These are phyloP conservation scores for Naegleria fowleri DNA, from an alignment of 208 protist genomes.

Conservation along the genomic window DNA sequence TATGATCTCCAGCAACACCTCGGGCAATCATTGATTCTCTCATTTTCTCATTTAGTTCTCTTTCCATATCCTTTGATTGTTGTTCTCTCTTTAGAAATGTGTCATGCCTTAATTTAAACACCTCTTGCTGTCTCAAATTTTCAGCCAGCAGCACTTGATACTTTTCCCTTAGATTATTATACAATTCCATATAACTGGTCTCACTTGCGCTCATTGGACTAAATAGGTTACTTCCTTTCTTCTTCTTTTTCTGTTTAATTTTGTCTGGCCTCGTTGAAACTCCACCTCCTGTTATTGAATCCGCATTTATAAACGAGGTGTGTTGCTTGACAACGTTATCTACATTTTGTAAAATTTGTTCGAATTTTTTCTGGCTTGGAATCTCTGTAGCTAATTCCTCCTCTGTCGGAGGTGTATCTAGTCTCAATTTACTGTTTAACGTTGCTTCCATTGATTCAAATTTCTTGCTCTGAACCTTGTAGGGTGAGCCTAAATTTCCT, in stretches of 20 bases:
- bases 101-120: not conserved
- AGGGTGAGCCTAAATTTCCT: not conserved
- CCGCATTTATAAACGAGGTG: not conserved
- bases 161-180: not conserved
- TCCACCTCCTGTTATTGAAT: not conserved
- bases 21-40: not conserved
- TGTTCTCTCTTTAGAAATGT: constrained; percentile 11
- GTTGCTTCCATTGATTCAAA: not conserved
- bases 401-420: not conserved
- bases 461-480: not conserved
- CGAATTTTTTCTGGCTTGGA: not conserved
- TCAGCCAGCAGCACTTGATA: not conserved
- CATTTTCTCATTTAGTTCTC: not conserved
- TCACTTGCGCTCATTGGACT: not conserved
- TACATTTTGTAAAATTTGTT: not conserved
- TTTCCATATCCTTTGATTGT: not conserved
- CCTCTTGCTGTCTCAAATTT: constrained; percentile 1
- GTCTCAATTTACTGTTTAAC: not conserved
- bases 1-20: not conserved
- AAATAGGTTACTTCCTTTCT: not conserved
- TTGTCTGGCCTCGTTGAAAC: not conserved
- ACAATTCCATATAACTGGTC: constrained; percentile 20
- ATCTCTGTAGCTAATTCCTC: not conserved
- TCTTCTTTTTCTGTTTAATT: not conserved
- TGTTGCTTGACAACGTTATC: not conserved